Evolutionary conservation across 2,329 filamentous ascomycete species (phyloP), one percentile per base, ranked within the genome.

Genomic region (Pleurostoma richardsiae): DNA sequence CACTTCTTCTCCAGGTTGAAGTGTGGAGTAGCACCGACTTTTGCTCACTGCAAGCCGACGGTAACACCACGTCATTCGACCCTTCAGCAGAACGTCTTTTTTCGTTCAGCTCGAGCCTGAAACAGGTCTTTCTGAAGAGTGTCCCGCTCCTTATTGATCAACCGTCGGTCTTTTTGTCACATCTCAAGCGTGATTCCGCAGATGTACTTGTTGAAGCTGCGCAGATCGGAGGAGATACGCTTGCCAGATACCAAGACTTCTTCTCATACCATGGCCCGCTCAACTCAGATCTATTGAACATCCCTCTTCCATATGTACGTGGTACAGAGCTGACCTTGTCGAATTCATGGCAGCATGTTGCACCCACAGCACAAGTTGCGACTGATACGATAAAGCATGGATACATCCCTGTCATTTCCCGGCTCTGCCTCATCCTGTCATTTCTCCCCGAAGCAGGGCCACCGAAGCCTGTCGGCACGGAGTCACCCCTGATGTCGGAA

Each of bases 1-100:
- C 54, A 1, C 27, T 55, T 1, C 47, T 59, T 28, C 31, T 59
- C 2, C 55, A 59, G 40, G 54, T 50, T 39, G 52, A 56, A 36
- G 49, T 54, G 10, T 59, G 56, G 56, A 44, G 48, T 7, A 54
- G 49, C 39, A 47, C 49, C 1, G 54, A 58, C 29, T 49, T 33
- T 40, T 41, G 30, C 7, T 6, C 41, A 7, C 36, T 19, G 19
- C 19, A 19, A 4, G 5, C 6, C n/a, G 8, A 44, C 5, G 27
- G 27, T 26, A 38, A 5, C 6, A 8, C 29, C 4, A 4, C 19
- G 6, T 38, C 19, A 6, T 46, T 48, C 10, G 43, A 53, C 8
- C 41, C 47, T 33, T 45, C 46, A 27, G 42, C 42, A 29, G 55
- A 58, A 39, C 49, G 49, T 5, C 47, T 59, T 11, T 57, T 59